These are phyloP conservation scores for Pythium plurisporium DNA, from an alignment of 352 stramenopile genomes.

Conservation along the genomic window DNA sequence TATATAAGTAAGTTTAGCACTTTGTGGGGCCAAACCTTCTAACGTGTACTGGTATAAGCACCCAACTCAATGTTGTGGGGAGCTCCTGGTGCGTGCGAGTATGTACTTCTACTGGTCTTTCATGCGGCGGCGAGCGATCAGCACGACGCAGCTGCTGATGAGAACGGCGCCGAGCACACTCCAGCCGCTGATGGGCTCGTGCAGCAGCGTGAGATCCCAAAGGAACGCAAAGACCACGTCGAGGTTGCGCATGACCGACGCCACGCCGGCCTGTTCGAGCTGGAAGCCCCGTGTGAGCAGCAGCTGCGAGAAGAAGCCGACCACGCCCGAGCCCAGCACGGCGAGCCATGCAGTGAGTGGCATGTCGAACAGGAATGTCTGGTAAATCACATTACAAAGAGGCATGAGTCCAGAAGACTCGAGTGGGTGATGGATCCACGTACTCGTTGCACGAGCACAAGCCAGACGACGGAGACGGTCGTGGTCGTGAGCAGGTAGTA, in stretches of 20 bases:
- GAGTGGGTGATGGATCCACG: no score
- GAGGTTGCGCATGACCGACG: constrained; percentile 47
- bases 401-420: no score
- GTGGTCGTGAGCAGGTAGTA: constrained; percentile 44
- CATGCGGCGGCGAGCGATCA: constrained; percentile 27
- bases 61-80: no score
- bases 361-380: constrained; percentile 28
- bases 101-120: not conserved
- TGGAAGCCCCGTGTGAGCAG: constrained; percentile 64
- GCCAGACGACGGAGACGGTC: constrained; percentile 25
- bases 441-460: no score
- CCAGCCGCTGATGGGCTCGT: constrained; percentile 37
- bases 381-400: not conserved
- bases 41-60: no score
- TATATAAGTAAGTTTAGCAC: no score
- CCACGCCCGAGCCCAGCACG: constrained; percentile 35
- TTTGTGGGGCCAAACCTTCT: no score
- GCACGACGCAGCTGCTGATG: constrained; percentile 30
- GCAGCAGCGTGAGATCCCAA: constrained; percentile 42
- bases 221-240: constrained; percentile 57
- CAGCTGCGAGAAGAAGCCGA: constrained; percentile 47
- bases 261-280: constrained; percentile 46
- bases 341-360: constrained; percentile 34
- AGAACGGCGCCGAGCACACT: constrained; percentile 34
- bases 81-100: no score